phyloP scores from a whole-genome alignment of 257 asterid species.

The Prunella vulgaris region DNA sequence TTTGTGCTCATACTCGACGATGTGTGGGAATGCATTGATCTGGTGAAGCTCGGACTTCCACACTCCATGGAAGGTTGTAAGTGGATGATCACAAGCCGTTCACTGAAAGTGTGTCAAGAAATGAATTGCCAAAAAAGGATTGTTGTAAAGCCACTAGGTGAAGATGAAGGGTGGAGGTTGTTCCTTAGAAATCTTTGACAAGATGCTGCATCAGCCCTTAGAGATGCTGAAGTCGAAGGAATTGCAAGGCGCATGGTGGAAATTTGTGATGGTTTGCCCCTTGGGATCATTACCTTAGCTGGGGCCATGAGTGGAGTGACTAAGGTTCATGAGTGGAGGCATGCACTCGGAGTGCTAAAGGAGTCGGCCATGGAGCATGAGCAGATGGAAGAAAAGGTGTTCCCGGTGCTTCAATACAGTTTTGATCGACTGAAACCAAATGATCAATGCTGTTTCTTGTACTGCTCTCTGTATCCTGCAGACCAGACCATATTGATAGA shows the following conservation, averaged over 20 bases:
- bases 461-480: slow-evolving; percentile 23
- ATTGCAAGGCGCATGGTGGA: slow-evolving; percentile 3
- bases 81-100: slow-evolving; percentile 3
- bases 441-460: slow-evolving; percentile 16
- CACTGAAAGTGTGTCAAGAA: slow-evolving; percentile 10
- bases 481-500: neutral
- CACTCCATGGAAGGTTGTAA: neutral
- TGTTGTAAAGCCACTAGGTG: neutral
- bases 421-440: slow-evolving; percentile 8
- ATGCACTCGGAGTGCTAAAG: neutral
- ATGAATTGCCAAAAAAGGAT: neutral
- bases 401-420: slow-evolving; percentile 18
- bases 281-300: slow-evolving; percentile 15
- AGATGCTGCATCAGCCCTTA: neutral
- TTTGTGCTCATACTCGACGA: slow-evolving; percentile 6
- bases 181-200: neutral
- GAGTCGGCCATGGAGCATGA: slow-evolving; percentile 12
- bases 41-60: slow-evolving; percentile 12
- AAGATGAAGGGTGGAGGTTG: slow-evolving; percentile 1
- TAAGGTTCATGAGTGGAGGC: slow-evolving; percentile 12
- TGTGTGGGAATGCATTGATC: slow-evolving; percentile 6
- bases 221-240: neutral
- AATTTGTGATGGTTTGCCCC: slow-evolving; percentile 19
- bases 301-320: slow-evolving; percentile 15
- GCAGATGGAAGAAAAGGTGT: slow-evolving; percentile 12